Conservation (phyloP, 192 early-diverging fungal genomes). For the Backusella tarrabulga region DNA sequence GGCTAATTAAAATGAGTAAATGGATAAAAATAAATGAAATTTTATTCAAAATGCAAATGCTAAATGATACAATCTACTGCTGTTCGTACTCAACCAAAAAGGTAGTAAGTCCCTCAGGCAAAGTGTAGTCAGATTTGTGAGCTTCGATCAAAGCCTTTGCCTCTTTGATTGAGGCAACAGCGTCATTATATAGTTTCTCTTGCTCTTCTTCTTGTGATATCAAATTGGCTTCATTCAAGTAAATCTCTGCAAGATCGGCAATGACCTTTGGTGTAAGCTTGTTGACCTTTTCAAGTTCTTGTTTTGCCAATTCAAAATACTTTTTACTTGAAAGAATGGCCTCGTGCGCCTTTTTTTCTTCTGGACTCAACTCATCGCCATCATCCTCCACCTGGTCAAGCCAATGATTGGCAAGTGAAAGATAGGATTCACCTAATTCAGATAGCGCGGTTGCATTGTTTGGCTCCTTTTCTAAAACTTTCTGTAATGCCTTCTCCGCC, state of each 20-base stretch:
- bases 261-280: conserved; percentile 14
- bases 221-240: conserved; percentile 35
- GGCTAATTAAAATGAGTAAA: no score
- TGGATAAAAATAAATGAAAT: no score
- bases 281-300: not conserved
- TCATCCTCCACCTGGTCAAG: conserved; percentile 21
- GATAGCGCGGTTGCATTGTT: conserved; percentile 16
- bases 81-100: conserved; percentile 38
- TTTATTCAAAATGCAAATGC: not conserved
- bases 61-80: not conserved
- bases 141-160: conserved; percentile 9
- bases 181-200: conserved; percentile 22
- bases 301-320: conserved; percentile 11
- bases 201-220: conserved; percentile 23
- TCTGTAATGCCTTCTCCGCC: conserved; percentile 11
- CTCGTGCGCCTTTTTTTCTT: conserved; percentile 28
- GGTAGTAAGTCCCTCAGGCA: conserved; percentile 34
- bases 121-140: conserved; percentile 1
- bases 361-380: conserved; percentile 6
- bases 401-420: conserved; percentile 28
- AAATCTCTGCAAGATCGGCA: conserved; percentile 31
- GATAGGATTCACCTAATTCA: conserved; percentile 25
- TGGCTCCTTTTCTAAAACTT: conserved; percentile 7
- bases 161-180: conserved; percentile 17
- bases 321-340: conserved; percentile 19